phyloP scores from a whole-genome alignment of 2,329 filamentous ascomycete species.

The Fusarium ambrosium region DNA sequence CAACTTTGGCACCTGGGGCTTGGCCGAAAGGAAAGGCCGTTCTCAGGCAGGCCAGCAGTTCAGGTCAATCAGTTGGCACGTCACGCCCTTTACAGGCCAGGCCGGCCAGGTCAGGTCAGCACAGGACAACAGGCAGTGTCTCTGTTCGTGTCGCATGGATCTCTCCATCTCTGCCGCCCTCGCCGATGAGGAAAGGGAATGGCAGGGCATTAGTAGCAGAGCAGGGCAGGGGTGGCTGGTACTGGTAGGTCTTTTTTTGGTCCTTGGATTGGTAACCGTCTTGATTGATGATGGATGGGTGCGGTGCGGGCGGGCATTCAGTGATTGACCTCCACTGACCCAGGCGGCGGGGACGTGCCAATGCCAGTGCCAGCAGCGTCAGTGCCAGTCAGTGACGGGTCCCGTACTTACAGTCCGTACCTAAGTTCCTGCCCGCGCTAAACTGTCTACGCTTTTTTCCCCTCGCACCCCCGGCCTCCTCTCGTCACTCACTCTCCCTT shows the following conservation, averaged over 20 bases:
- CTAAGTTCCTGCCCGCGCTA: too few relatives aligned
- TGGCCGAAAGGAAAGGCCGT: neutral
- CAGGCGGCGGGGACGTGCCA: conserved; percentile 10
- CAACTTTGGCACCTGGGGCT: neutral
- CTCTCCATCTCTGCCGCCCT: neutral
- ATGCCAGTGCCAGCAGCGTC: neutral
- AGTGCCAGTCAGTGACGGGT: neutral
- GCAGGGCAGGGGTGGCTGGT: conserved; percentile 1
- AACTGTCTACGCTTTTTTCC: conserved; percentile 1
- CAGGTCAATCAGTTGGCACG: neutral
- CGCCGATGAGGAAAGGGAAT: neutral
- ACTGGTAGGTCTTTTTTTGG: neutral
- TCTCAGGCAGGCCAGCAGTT: neutral
- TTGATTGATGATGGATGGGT: neutral
- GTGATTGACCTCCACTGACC: neutral
- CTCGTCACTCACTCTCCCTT: conserved; percentile 11
- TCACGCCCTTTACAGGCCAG: neutral
- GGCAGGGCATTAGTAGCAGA: neutral
- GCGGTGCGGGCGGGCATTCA: neutral
- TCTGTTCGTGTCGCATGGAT: conserved; percentile 7
- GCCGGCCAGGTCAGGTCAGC: neutral
- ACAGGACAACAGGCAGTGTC: conserved; percentile 2
- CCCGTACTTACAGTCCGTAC: neutral
- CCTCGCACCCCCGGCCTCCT: conserved; percentile 13
- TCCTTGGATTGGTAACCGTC: neutral